Conservation (phyloP, 306 rosid genomes). For the Acmispon strigosus region DNA sequence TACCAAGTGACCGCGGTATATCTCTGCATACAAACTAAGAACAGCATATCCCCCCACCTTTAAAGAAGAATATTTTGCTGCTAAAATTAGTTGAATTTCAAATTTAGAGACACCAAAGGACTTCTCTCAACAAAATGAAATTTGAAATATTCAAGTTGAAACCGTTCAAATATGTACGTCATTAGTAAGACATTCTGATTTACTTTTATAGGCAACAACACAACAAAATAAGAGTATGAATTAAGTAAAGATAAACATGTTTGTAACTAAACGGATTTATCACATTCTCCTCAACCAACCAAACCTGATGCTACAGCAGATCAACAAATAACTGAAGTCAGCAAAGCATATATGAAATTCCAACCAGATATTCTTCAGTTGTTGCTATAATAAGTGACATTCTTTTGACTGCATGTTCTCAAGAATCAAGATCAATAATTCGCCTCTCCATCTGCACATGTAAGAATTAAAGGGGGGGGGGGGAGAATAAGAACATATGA, state of each 20-base stretch:
- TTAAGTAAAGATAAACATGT: background rate
- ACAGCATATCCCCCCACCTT: background rate
- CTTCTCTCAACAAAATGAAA: background rate
- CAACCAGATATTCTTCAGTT: constrained; percentile 10
- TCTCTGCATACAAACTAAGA: background rate
- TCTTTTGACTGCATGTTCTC: background rate
- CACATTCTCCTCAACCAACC: constrained; percentile 5
- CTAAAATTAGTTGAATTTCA: background rate
- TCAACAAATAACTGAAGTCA: background rate
- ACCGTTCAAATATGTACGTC: background rate
- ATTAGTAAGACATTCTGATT: background rate
- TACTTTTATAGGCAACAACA: background rate
- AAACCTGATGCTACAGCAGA: constrained; percentile 14
- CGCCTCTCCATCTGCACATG: constrained; percentile 19
- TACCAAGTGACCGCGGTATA: background rate
- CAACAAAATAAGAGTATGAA: background rate
- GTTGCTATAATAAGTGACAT: background rate
- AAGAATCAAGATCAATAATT: background rate
- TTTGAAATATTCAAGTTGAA: background rate
- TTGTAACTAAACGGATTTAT: background rate
- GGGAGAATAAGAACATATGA: background rate
- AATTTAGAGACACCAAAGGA: background rate
- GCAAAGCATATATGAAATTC: background rate
- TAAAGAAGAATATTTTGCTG: background rate
- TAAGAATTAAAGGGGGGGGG: background rate